Evolutionary conservation across 2,329 filamentous ascomycete species (phyloP), one percentile per base, ranked within the genome.

Genomic region (Ascochyta lentis): DNA sequence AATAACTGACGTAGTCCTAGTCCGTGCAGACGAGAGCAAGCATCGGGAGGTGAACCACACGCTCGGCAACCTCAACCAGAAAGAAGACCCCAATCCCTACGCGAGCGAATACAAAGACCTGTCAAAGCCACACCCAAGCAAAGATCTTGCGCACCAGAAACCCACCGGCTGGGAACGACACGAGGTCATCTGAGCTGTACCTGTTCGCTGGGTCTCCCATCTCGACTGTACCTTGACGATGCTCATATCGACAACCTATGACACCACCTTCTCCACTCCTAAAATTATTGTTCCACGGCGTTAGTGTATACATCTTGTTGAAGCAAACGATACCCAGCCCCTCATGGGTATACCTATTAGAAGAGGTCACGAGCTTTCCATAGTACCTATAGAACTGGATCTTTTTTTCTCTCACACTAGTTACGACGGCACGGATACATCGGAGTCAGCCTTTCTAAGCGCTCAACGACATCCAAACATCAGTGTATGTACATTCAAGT

Each of bases 11-110:
- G 23, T 26, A 35, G 19, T 12, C 27, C 46, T 47, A 73, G 70
- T 75, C 41, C 70, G 72, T 49, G 73, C 74, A 47, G 74, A 77
- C 35, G 74, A 76, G 64, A 69, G 68, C 49, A 77, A 77, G 73
- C 92, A 96, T 71, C 84, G 95, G 31, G 95, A 96, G 71, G 94
- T 98, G 66, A 98, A 99, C 78, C 95, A 99, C 75, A 98, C 95
- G 0, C 78, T 99, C 38, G 87, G 90, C 47, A 98, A 98, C 72
- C 81, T 99, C 55, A 81, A 96, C 65, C 92, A 95, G 72, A 87
- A 86, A 48, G 83, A 87, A 31, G 95, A 99, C 70, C 93, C 94
- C 2, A 99, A 99, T 70, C 95, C 95, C 2, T 99, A 95, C 70
- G 89, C 91, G 41, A 90, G 88, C 75, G 83, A 87, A 66, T 97